A percentile compares a stretch with the other conserved stretches of the same genome.
phyloP scores from a whole-genome alignment of 495 filamentous ascomycete genomes.

The Aspergillus bridgeri region DNA sequence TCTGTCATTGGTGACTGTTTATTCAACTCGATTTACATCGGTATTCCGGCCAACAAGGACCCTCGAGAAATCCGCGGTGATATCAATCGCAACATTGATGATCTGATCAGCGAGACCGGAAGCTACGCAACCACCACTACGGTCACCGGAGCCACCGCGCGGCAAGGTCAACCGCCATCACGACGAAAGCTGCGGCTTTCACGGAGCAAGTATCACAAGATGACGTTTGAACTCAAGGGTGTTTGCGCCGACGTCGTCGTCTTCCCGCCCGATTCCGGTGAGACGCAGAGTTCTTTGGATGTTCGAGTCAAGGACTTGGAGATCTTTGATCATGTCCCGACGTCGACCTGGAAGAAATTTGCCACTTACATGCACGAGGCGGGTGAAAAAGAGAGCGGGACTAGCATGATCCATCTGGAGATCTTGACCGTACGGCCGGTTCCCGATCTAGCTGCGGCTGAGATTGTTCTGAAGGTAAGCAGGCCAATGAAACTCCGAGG shows the following conservation, averaged over 20 bases:
- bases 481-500: not conserved
- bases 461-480: conserved; percentile 77
- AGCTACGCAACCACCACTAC: conserved; percentile 73
- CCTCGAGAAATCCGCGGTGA: conserved; percentile 73
- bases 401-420: conserved; percentile 86
- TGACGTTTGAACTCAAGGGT: conserved; percentile 89
- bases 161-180: conserved; percentile 40
- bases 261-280: conserved; percentile 71
- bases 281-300: conserved; percentile 84
- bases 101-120: conserved; percentile 81
- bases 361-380: conserved; percentile 87
- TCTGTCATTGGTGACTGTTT: conserved; percentile 90
- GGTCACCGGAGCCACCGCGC: conserved; percentile 56
- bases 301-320: conserved; percentile 78
- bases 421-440: conserved; percentile 83
- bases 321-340: conserved; percentile 90
- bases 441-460: conserved; percentile 77
- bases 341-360: conserved; percentile 98
- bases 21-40: conserved; percentile 99
- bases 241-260: conserved; percentile 80
- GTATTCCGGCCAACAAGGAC: conserved; percentile 81
- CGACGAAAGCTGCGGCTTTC: conserved; percentile 68
- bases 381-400: conserved; percentile 76
- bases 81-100: conserved; percentile 85
- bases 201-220: conserved; percentile 88